phyloP scores from a whole-genome alignment of 2,329 filamentous ascomycete genomes.

The Botrytis porri region DNA sequence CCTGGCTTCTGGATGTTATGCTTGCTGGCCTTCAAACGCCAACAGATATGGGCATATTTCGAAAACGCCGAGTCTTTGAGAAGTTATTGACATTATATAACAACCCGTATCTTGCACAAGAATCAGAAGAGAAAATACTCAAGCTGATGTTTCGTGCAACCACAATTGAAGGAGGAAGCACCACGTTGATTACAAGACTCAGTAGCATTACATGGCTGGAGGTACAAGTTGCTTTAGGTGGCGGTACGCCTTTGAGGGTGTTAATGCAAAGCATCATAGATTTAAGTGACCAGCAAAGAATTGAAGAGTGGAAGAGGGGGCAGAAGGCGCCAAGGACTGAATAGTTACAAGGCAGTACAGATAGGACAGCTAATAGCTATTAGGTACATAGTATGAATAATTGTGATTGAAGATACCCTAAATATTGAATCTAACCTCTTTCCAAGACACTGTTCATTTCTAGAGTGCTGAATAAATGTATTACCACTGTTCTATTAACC shows the following conservation, averaged over 20 bases:
- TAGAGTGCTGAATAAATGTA: neutral
- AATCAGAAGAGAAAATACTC: conserved; percentile 55
- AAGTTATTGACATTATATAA: conserved; percentile 67
- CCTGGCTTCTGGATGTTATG: conserved; percentile 71
- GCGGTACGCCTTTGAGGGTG: conserved; percentile 48
- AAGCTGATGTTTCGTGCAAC: conserved; percentile 65
- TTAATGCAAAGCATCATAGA: conserved; percentile 59
- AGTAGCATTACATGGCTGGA: conserved; percentile 74
- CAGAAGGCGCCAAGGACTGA: conserved; percentile 31
- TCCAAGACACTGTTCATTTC: neutral
- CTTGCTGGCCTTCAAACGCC: conserved; percentile 62
- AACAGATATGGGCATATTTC: conserved; percentile 59
- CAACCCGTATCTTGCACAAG: conserved; percentile 58
- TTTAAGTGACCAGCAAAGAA: conserved; percentile 64
- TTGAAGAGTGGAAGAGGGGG: conserved; percentile 61
- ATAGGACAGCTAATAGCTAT: conserved; percentile 23
- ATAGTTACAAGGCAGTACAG: conserved; percentile 23
- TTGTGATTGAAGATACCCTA: conserved; percentile 27
- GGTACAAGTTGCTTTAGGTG: conserved; percentile 51
- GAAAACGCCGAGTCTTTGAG: conserved; percentile 66
- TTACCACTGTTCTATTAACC: neutral
- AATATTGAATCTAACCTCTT: conserved; percentile 16
- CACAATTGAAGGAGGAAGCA: conserved; percentile 67
- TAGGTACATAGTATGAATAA: conserved; percentile 24
- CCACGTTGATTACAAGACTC: conserved; percentile 74